phyloP scores from a whole-genome alignment of 441 rosid genomes.

The Capsella rubella region DNA sequence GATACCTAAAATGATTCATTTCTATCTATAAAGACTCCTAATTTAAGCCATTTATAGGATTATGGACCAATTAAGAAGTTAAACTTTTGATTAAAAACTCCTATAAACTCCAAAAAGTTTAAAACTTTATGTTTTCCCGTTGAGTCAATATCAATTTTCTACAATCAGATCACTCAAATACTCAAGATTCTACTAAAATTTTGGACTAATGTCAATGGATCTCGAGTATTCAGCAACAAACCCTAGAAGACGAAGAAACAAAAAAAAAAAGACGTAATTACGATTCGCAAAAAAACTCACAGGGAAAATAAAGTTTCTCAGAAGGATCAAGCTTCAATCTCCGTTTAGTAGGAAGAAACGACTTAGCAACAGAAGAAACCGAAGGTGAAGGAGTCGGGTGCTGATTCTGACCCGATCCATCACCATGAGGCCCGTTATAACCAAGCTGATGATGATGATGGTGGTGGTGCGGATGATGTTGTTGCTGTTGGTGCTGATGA shows the following conservation, averaged over 20 bases:
- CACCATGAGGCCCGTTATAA: conserved; percentile 52
- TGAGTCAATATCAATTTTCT: neutral
- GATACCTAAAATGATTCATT: neutral
- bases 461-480: no score
- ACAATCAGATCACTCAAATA: conserved; percentile 8
- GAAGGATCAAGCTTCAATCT: conserved; percentile 94
- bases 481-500: neutral
- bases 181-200: neutral
- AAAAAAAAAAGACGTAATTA: neutral
- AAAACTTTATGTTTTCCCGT: neutral
- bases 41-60: conserved; percentile 2
- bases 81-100: neutral
- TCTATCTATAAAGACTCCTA: neutral
- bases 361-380: conserved; percentile 83
- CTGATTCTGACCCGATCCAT: conserved; percentile 64
- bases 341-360: conserved; percentile 74
- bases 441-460: conserved; percentile 42
- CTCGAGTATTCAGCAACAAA: neutral
- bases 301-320: conserved; percentile 86
- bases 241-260: neutral
- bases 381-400: conserved; percentile 54
- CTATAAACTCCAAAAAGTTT: neutral
- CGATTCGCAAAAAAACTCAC: conserved; percentile 48
- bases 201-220: neutral
- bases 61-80: neutral